phyloP scores from a whole-genome alignment of 257 asterid genomes.

The Solanum rostratum region DNA sequence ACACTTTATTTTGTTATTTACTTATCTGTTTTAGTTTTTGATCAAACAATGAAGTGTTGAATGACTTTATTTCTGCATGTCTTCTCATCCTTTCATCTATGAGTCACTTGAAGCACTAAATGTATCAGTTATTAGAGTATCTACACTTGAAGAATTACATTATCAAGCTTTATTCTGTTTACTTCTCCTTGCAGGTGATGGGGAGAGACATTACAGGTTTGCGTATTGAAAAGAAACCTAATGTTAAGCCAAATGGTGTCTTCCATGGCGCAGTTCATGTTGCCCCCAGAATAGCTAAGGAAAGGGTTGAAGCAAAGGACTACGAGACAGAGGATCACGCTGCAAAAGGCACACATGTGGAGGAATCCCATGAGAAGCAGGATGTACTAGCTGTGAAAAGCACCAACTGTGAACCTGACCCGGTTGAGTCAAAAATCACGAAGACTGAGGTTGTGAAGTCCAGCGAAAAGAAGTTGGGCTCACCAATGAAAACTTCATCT shows the following conservation, averaged over 20 bases:
- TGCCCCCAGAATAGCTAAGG: slow-evolving; percentile 22
- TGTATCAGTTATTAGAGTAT: not conserved
- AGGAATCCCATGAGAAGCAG: slow-evolving; percentile 30
- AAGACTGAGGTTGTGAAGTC: slow-evolving; percentile 40
- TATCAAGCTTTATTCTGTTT: not conserved
- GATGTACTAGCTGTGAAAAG: slow-evolving; percentile 52
- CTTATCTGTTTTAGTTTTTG: not conserved
- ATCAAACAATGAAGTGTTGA: not conserved
- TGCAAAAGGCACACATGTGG: slow-evolving; percentile 17
- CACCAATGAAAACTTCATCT: slow-evolving; percentile 33
- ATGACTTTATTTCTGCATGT: not conserved
- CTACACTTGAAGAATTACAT: not conserved
- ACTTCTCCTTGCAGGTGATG: slow-evolving; percentile 29
- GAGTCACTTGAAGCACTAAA: not conserved
- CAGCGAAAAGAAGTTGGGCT: slow-evolving; percentile 29
- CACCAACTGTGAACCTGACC: slow-evolving; percentile 26
- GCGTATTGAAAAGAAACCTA: slow-evolving; percentile 28
- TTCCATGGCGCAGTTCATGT: slow-evolving; percentile 21
- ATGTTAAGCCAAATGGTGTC: slow-evolving; percentile 25
- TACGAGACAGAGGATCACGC: slow-evolving; percentile 16
- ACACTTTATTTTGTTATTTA: not conserved
- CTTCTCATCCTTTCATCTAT: not conserved
- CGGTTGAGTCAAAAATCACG: slow-evolving; percentile 29
- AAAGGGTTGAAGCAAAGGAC: slow-evolving; percentile 17
- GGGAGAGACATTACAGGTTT: slow-evolving; percentile 46